Base-by-base conservation (phyloP, 495 filamentous ascomycete genomes). In the Penicillium steckii region DNA sequence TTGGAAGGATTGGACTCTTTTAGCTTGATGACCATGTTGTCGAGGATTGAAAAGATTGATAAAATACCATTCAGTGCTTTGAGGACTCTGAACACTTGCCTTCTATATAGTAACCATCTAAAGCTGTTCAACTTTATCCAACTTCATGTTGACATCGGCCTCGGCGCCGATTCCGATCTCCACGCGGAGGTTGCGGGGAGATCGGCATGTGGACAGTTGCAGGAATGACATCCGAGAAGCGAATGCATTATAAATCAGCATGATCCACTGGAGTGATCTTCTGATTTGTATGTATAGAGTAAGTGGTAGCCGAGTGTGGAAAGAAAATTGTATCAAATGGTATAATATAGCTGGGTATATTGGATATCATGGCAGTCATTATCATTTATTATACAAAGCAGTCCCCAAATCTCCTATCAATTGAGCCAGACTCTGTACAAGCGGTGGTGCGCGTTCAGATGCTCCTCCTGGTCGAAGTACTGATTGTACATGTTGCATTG, bases 401-500 rank as follows among this genome's bases (percentile, higher is more conserved):
- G 10, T 13, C 26, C 75, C 77, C 49, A 82, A 42, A 56, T 80
- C 78, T 37, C 76, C 75, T 64, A 85, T 75, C 47, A 86, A 60
- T 26, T 76, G 66, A 33, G 79, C 70, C 6, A 85, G 65, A 53
- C 82, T 84, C 57, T 84, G 81, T 12, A 80, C 76, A 24, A 81
- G 68, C 23, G 78, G 70, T 12, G 62, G 56, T 8, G 65, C 60
- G 0, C 62, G 61, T 15, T 69, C 61, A 7, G 61, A 51, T 17
- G 46, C 43, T 15, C 67, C 60, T n/a, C 67, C 60, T n/a, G 52
- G 52, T n/a, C 54, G 59, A 19, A 70, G 57, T 13, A 64, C 44
- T 18, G 46, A 23, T 47, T 61, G 60, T 17, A 54, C 60, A n/a
- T 63, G 32, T 19, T 60, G 56, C 67, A 70, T 70, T 2, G 53